Percentiles rank a stretch among this genome's conserved stretches.
Conservation (phyloP, 768 basidiomycete species). For the Termitomyces sp. region DNA sequence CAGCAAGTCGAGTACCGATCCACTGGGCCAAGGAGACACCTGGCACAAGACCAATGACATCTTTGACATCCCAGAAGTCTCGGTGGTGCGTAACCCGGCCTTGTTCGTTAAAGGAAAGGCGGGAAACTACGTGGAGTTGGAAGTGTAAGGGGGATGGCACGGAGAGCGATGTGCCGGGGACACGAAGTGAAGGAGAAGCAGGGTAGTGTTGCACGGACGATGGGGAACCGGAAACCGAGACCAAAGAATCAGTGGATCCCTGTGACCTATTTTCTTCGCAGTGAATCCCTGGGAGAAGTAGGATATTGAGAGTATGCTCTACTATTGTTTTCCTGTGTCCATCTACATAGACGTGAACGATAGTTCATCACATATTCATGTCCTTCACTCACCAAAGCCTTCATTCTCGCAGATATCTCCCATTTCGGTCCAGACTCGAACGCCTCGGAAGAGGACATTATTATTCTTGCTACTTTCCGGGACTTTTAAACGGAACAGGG, state of each 20-base stretch:
- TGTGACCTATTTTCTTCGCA: slow-evolving; percentile 30
- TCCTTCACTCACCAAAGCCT: slow-evolving; percentile 53
- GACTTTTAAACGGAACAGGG: slow-evolving; percentile 40
- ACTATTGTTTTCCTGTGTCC: slow-evolving; percentile 54
- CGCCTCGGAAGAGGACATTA: slow-evolving; percentile 51
- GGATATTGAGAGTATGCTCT: slow-evolving; percentile 73
- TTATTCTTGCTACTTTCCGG: slow-evolving; percentile 18
- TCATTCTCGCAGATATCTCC: slow-evolving; percentile 74
- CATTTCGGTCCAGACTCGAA: slow-evolving; percentile 71
- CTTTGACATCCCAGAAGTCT: slow-evolving; percentile 78
- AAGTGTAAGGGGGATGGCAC: slow-evolving; percentile 71
- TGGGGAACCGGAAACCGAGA: slow-evolving; percentile 25
- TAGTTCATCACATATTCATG: neutral
- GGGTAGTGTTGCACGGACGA: slow-evolving; percentile 27
- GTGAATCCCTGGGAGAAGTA: slow-evolving; percentile 71
- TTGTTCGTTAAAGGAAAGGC: slow-evolving; percentile 75
- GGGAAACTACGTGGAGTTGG: slow-evolving; percentile 64
- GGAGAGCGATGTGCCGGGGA: slow-evolving; percentile 53
- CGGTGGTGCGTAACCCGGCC: slow-evolving; percentile 76
- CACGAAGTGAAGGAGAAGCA: slow-evolving; percentile 41
- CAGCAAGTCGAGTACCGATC: slow-evolving; percentile 59
- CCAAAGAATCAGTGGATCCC: slow-evolving; percentile 33
- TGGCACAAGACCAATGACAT: slow-evolving; percentile 68
- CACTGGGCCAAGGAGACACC: slow-evolving; percentile 64
- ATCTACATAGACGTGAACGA: slow-evolving; percentile 5